Base-by-base conservation (phyloP, 2,329 filamentous ascomycete genomes). In the Beauveria varroae region DNA sequence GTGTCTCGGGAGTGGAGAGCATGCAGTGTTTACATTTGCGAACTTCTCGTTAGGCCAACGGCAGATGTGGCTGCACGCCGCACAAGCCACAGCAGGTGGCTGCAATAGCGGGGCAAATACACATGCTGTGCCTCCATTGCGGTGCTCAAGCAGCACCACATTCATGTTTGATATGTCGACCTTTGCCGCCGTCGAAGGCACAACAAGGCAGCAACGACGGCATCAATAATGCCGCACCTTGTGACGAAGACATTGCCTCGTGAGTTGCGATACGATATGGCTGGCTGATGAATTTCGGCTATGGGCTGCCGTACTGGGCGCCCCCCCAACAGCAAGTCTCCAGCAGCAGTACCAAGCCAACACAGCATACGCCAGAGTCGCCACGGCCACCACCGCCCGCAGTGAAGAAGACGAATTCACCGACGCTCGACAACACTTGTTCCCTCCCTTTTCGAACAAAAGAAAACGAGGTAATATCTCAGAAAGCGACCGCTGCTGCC, bases 11-110 rank as follows among this genome's bases (percentile, higher is more conserved):
- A 14, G 30, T 57, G 43, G 43, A 40, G 43, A 47, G 55, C 28
- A 57, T 22, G 30, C 20, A 18, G 7, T 58, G 56, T 58, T 58
- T 58, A 58, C 56, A 58, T 58, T 50, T 22, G 44, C 10, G 54
- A 57, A 28, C 44, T 16, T 51, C 56, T 51, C 44, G 34, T 47
- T 58, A 50, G 28, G 43, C 55, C 55, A 50, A 47, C 55, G n/a
- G 12, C 28, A 12, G 28, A 20, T 50, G 55, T 57, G 55, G 55
- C 55, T 28, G 26, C 41, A 6, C 41, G 2, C 9, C 24, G 14
- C 55, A 41, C 44, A 30, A 57, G 55, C 55, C 55, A 57, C 55
- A 57, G 10, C 14, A 14, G 9, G 28, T 37, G 34, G 34, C 34
- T 37, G 34, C 34, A 37, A 37, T 37, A 37, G 34, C 14, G 34